These are phyloP conservation scores for Lactarius hengduanensis DNA, from an alignment of 768 basidiomycete species.

Conservation along the genomic window DNA sequence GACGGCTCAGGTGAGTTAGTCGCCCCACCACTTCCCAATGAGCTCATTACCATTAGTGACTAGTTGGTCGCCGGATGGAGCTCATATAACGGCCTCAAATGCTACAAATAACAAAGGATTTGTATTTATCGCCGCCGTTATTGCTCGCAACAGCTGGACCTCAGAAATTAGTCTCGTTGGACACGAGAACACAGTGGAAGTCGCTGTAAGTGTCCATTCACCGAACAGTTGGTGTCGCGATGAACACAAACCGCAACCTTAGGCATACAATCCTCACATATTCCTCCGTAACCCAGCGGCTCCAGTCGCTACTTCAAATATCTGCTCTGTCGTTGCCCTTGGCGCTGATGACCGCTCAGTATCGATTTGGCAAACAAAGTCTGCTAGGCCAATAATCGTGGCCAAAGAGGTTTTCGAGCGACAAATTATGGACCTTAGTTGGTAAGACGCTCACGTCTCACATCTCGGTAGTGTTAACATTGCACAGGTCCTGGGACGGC, in stretches of 20 bases:
- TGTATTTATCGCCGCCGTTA: constrained; percentile 96
- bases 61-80: constrained; percentile 99
- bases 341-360: constrained; percentile 93
- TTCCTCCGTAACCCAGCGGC: constrained; percentile 74
- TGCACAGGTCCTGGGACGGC: constrained; percentile 84
- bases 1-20: constrained; percentile 68
- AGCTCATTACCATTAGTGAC: constrained; percentile 2
- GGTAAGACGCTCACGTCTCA: constrained; percentile 50
- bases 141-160: constrained; percentile 85
- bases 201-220: constrained; percentile 60
- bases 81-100: constrained; percentile 96
- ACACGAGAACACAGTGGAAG: constrained; percentile 96
- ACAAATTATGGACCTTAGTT: constrained; percentile 93
- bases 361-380: constrained; percentile 95
- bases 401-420: constrained; percentile 92
- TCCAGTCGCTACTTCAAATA: constrained; percentile 74
- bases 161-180: constrained; percentile 94
- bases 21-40: neutral
- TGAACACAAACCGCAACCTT: neutral
- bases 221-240: neutral
- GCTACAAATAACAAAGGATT: constrained; percentile 95
- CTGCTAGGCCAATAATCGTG: constrained; percentile 86
- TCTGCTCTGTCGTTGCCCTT: constrained; percentile 89
- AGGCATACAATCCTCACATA: constrained; percentile 93
- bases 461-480: constrained; percentile 9